Conservation (phyloP, 192 early-diverging fungal species). For the Lunasporangiospora selenospora region DNA sequence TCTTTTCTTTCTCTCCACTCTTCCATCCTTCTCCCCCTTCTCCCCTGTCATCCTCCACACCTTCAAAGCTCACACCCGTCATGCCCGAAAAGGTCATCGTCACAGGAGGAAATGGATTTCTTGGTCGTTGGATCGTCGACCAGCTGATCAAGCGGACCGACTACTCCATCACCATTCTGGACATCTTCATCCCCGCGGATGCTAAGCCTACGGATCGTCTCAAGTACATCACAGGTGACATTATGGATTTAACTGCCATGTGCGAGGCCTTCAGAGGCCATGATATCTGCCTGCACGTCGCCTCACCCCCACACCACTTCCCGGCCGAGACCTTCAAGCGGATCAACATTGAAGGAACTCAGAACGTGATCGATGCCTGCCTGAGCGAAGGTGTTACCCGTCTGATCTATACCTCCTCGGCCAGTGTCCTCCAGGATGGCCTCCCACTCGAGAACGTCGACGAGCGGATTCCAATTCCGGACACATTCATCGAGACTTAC, state of each 20-base stretch:
- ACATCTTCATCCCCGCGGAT: constrained; percentile 65
- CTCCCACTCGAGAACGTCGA: constrained; percentile 77
- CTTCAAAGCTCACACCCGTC: too few relatives aligned
- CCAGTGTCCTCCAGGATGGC: constrained; percentile 90
- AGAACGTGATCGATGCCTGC: constrained; percentile 83
- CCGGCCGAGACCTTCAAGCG: constrained; percentile 72
- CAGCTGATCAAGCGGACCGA: constrained; percentile 69
- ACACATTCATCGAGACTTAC: constrained; percentile 85
- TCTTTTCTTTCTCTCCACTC: neutral
- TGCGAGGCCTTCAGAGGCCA: constrained; percentile 66
- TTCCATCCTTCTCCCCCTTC: neutral
- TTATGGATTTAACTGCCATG: constrained; percentile 64
- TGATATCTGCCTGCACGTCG: constrained; percentile 86
- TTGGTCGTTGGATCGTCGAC: constrained; percentile 79
- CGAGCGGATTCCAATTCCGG: constrained; percentile 80
- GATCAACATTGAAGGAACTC: constrained; percentile 89
- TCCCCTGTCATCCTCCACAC: neutral
- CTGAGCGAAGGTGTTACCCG: constrained; percentile 63
- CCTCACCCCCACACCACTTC: constrained; percentile 82
- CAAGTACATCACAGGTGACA: constrained; percentile 55
- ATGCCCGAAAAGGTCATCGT: constrained; percentile 64
- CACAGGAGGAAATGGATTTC: constrained; percentile 90
- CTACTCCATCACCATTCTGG: constrained; percentile 79
- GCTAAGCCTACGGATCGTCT: constrained; percentile 50
- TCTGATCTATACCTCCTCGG: constrained; percentile 87